phyloP scores from a whole-genome alignment of 768 basidiomycete genomes.

The Pleurotus eryngii region DNA sequence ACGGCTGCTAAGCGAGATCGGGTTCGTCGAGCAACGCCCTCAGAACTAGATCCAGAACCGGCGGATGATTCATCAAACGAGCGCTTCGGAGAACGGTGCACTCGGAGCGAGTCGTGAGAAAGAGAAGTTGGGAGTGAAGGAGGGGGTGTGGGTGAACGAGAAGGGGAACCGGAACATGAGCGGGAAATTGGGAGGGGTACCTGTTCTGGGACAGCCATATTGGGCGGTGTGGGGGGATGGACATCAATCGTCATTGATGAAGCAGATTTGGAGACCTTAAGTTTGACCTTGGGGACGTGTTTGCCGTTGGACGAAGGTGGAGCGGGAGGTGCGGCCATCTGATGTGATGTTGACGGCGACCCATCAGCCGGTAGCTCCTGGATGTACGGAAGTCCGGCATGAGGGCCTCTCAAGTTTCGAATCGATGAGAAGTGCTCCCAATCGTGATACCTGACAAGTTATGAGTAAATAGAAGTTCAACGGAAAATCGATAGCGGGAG shows the following conservation, averaged over 20 bases:
- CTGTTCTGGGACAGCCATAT: slow-evolving; percentile 12
- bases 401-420: slow-evolving; percentile 81
- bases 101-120: slow-evolving; percentile 21
- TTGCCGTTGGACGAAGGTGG: slow-evolving; percentile 16
- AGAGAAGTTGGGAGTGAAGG: slow-evolving; percentile 16
- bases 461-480: not conserved
- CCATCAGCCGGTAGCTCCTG: slow-evolving; percentile 41
- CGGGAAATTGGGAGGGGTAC: slow-evolving; percentile 37
- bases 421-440: slow-evolving; percentile 97
- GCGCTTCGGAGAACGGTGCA: slow-evolving; percentile 53
- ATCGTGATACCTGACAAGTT: slow-evolving; percentile 68
- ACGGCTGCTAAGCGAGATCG: slow-evolving; percentile 2
- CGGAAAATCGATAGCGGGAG: slow-evolving; percentile 10
- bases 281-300: slow-evolving; percentile 10
- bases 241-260: not conserved
- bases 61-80: slow-evolving; percentile 51
- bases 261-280: not conserved
- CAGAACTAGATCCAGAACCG: slow-evolving; percentile 16
- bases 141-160: slow-evolving; percentile 14
- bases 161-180: slow-evolving; percentile 24
- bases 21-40: slow-evolving; percentile 22
- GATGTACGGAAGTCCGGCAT: slow-evolving; percentile 68
- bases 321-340: slow-evolving; percentile 14
- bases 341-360: slow-evolving; percentile 19
- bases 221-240: slow-evolving; percentile 20